Evolutionary conservation across 495 filamentous ascomycete species (phyloP), one percentile per base, ranked within the genome.

Genomic region (Alectoria sarmentosa): DNA sequence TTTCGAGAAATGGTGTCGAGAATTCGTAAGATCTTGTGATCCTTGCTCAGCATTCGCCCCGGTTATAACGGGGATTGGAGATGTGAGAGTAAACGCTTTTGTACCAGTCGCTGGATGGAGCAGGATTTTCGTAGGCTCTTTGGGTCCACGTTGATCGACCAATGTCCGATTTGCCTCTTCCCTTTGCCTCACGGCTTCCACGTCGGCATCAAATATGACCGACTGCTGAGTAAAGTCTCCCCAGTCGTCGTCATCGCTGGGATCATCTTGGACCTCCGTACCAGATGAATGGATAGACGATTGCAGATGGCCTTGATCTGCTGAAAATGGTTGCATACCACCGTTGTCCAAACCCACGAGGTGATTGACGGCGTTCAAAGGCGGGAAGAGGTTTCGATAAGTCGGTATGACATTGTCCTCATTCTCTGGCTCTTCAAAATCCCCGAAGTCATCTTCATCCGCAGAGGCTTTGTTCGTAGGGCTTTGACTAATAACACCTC

Each of bases 401-500:
- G 17, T 26, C n/a, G n/a, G n/a, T 26, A 39, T 13, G n/a, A 26
- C 17, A 14, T 49, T 61, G 6, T 60, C n/a, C 4, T 49, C 13
- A 21, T 60, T 56, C 30, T 75, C 72, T 41, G 86, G 82, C 19
- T 80, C 80, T 69, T 89, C 88, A 67, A 91, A 91, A 62, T 90
- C 88, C 19, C 88, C 88, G 83, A 87, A 91, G 17, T 86, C 88
- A 70, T 90, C 88, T 41, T 88, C 80, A 23, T 83, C 81, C 62
- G 81, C 80, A 54, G 81, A 65, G 11, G 80, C 74, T 64, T 80
- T 69, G 37, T 74, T 73, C n/a, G 44, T 14, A 28, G 15, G 49
- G 26, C 38, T 52, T 32, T 63, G 54, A 23, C 38, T 36, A 17
- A 19, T n/a, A 23, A 48, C 34, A 38, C 52, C 41, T 15, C 13